Base-by-base conservation (phyloP, 257 asterid species). In the Coffea eugenioides region DNA sequence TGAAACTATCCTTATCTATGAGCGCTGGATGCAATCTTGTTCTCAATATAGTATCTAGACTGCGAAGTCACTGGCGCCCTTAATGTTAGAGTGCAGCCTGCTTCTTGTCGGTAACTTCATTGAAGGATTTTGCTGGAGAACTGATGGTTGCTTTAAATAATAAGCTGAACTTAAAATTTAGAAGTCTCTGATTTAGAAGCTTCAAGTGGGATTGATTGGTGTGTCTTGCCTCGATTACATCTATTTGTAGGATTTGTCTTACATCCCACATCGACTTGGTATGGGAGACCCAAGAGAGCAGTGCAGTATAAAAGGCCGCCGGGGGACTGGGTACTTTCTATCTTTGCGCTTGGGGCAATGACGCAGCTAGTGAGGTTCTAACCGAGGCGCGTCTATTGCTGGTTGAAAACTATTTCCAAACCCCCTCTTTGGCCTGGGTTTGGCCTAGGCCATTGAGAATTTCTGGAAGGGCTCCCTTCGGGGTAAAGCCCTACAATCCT, bases 391-490 rank as follows among this genome's bases (percentile, higher is more conserved):
- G 72, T 36, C 49, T 68, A 68, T 68, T 68, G 72, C 72, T 68
- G 49, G 72, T 68, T 68, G 72, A 68, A 68, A 68, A 68, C 48
- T 52, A 49, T 49, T 72, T 72, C 64, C 62, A 72, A 72, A 73
- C 67, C 67, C 67, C 49, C 67, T 52, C 67, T 56, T 73, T 27
- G 67, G 69, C 69, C 49, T 52, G 77, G 77, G 67, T 8, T 73
- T 9, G 7, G 4, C 77, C 67, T 8, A 16, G 76, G 76, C 65
- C 76, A 48, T 51, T n/a, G 76, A 73, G 76, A 73, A 73, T 73
- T 73, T 73, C 76, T 73, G 76, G 76, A 73, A 73, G 76, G 76
- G 76, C 76, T 73, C 76, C 76, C 76, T 49, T 13, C n/a, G 1
- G 67, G 77, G 77, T 54, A 73, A 73, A 73, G 77, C 77, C 77